Conservation (phyloP, 2,329 filamentous ascomycete genomes). For the Fonsecaea erecta region DNA sequence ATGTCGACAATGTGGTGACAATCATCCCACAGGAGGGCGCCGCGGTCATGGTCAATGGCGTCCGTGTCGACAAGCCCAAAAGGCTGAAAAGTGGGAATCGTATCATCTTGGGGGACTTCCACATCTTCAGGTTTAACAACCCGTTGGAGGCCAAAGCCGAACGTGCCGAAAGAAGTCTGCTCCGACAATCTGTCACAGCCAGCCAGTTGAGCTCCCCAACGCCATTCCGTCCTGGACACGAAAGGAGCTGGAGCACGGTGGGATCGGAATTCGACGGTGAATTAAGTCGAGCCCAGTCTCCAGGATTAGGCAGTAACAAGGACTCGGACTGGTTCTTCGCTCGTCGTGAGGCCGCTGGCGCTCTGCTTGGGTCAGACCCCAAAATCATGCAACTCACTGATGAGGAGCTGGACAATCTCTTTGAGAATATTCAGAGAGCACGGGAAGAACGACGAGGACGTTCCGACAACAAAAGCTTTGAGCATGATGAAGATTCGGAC, state of each 20-base stretch:
- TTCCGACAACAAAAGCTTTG: conserved; percentile 59
- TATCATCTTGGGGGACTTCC: conserved; percentile 95
- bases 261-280: conserved; percentile 75
- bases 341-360: conserved; percentile 86
- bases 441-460: conserved; percentile 79
- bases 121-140: conserved; percentile 98
- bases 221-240: conserved; percentile 67
- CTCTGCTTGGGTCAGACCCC: conserved; percentile 86
- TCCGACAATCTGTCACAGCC: conserved; percentile 77
- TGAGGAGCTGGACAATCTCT: conserved; percentile 89
- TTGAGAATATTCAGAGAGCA: conserved; percentile 90
- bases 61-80: conserved; percentile 82
- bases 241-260: conserved; percentile 77
- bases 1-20: conserved; percentile 89
- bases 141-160: conserved; percentile 94
- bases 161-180: conserved; percentile 76
- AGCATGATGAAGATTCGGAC: conserved; percentile 79
- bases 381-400: conserved; percentile 89
- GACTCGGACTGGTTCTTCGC: conserved; percentile 97
- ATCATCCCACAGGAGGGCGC: conserved; percentile 88
- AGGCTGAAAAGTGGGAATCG: conserved; percentile 89
- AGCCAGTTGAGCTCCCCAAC: conserved; percentile 69
- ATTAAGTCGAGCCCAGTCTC: conserved; percentile 78
- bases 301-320: conserved; percentile 68
- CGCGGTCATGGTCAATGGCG: conserved; percentile 96